These are phyloP conservation scores for Pisolithus marmoratus DNA, from an alignment of 768 basidiomycete genomes.

Conservation along the genomic window DNA sequence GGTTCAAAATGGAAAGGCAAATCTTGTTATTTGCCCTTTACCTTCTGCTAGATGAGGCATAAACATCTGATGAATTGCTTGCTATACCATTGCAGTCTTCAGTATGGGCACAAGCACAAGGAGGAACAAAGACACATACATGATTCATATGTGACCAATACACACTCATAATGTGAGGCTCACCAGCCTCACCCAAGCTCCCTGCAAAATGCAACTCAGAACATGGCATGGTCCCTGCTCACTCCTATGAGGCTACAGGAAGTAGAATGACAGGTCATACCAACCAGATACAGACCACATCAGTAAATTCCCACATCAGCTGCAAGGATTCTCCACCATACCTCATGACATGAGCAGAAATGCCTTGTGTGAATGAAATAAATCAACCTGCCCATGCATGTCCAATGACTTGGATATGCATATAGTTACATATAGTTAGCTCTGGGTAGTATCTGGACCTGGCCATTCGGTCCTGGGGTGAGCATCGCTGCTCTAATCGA, in stretches of 20 bases:
- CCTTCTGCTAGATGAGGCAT: constrained; percentile 42
- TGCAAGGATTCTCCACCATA: constrained; percentile 40
- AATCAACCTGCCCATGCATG: constrained; percentile 50
- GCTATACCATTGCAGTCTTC: constrained; percentile 30
- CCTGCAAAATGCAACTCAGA: constrained; percentile 56
- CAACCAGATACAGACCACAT: constrained; percentile 35
- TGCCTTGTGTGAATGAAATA: constrained; percentile 52
- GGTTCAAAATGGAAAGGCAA: constrained; percentile 63
- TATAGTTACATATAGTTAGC: constrained; percentile 32
- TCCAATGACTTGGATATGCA: constrained; percentile 54
- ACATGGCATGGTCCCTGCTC: constrained; percentile 35
- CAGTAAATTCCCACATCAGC: constrained; percentile 49
- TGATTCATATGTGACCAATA: constrained; percentile 56
- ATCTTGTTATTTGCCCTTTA: constrained; percentile 43
- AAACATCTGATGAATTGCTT: constrained; percentile 48
- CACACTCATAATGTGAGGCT: constrained; percentile 53
- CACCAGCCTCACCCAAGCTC: constrained; percentile 42
- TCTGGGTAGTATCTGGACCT: constrained; percentile 38
- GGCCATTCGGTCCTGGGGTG: constrained; percentile 44
- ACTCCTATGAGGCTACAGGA: neutral
- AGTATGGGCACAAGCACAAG: neutral
- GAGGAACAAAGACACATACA: constrained; percentile 35
- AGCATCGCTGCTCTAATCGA: constrained; percentile 46
- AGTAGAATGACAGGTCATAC: constrained; percentile 10
- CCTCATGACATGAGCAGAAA: constrained; percentile 50